Base-by-base conservation (phyloP, 2,329 filamentous ascomycete species). In the Paecilomyces formosus region DNA sequence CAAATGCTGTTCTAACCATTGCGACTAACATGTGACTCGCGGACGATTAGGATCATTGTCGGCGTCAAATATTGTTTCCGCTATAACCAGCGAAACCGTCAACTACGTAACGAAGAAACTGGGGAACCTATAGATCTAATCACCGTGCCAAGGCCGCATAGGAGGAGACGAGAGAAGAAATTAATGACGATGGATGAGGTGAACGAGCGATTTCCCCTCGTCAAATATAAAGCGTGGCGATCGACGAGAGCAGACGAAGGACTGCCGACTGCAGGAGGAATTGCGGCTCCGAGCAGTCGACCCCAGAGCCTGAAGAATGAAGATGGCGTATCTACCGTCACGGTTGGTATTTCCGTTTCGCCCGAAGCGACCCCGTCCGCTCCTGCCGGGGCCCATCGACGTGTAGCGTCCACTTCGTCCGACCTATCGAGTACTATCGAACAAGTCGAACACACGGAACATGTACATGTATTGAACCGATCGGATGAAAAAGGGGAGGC, bases 61-160 rank as follows among this genome's bases (percentile, higher is more conserved):
- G 94, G 94, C 66, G 94, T 99, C 61, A 99, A 99, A 78, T 99
- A 99, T 76, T 99, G 94, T 78, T 99, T 99, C 77, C 85, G 94
- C 67, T 97, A 99, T 75, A 97, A 97, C 75, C 92, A 94, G 66
- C 88, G 94, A 60, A 95, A 95, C 71, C 88, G 94, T 55, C 86
- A 88, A 61, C 78, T 91, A 68, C 86, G 90, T 66, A 78, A 83
- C 76, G 79, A 89, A 64, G 89, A 92, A 67, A 89, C 92, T 65
- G 89, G 89, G 71, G 92, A 97, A 62, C 90, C 89, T 6, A 95
- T 99, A 69, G 92, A 92, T 62, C 80, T 99, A 63, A 85, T 92
- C 59, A 84, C 88, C 58, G 92, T 97, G 83, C 90, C 91, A 59
- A 80, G 91, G 60, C 88, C 91, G 55, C 92, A 94, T 72, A 85